Conservation (phyloP, 345 rosid genomes). For the Carallia brachiata region DNA sequence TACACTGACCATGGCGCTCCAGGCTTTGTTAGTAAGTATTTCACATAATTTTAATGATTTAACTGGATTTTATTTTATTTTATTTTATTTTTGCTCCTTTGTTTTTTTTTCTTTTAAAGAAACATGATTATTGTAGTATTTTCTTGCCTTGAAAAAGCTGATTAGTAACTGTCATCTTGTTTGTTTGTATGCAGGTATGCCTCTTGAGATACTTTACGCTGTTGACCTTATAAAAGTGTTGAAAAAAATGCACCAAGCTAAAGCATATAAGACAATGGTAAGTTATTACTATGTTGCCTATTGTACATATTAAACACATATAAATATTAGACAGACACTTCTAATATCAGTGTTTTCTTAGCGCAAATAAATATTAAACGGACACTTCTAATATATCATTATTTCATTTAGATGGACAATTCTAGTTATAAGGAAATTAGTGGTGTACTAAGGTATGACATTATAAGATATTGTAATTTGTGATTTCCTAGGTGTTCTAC, state of each 20-base stretch:
- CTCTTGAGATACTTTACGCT: conserved; percentile 29
- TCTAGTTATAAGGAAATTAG: no score
- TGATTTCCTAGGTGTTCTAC: conserved; percentile 43
- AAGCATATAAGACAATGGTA: conserved; percentile 50
- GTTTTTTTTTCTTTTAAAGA: not conserved
- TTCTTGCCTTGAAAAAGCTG: not conserved
- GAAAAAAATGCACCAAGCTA: conserved; percentile 40
- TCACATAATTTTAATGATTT: no score
- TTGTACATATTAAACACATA: no score
- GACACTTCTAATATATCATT: no score
- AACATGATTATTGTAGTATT: not conserved
- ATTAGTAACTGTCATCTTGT: not conserved
- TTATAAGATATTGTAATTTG: not conserved
- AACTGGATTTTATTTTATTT: no score
- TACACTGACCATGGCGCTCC: conserved; percentile 65
- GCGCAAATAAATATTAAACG: no score
- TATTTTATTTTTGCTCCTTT: not conserved
- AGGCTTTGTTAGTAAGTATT: conserved; percentile 35
- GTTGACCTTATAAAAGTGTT: conserved; percentile 45
- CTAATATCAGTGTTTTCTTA: no score
- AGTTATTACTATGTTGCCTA: not conserved
- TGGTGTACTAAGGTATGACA: not conserved
- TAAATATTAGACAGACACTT: no score
- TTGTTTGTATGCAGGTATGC: conserved; percentile 38
- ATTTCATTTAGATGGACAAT: no score